Evolutionary conservation across 1,139 yeast genomes (phyloP).

Genomic region (Saccharomycopsis crataegensis): DNA sequence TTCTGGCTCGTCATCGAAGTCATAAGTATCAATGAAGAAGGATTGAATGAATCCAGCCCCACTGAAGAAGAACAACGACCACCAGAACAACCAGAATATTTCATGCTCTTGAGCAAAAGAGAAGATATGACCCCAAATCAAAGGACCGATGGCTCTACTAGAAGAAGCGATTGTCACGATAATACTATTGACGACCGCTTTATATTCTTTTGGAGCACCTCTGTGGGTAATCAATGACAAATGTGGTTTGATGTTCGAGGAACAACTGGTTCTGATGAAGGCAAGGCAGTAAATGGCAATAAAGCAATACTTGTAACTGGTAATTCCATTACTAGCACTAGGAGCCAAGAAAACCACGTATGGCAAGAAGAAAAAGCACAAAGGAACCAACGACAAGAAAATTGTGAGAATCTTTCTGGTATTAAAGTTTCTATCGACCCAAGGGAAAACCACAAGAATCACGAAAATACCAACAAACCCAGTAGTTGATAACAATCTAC

Average conservation of each 20-base stretch:
- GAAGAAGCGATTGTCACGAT: constrained; percentile 43
- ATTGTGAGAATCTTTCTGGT: constrained; percentile 39
- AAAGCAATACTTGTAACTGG: neutral
- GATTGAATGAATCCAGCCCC: constrained; percentile 27
- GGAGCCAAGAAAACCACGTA: constrained; percentile 39
- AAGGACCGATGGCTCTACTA: constrained; percentile 53
- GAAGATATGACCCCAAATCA: constrained; percentile 52
- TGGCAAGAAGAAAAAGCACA: constrained; percentile 39
- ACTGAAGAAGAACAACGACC: constrained; percentile 32
- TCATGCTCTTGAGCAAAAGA: constrained; percentile 37
- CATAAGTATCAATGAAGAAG: constrained; percentile 20
- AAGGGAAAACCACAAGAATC: constrained; percentile 47
- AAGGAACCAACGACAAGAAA: constrained; percentile 37
- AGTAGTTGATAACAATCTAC: constrained; percentile 45
- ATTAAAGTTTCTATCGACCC: constrained; percentile 43
- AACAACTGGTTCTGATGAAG: constrained; percentile 29
- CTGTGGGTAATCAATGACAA: constrained; percentile 39
- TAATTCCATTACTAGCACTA: constrained; percentile 14
- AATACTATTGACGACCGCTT: constrained; percentile 45
- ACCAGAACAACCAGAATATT: constrained; percentile 48
- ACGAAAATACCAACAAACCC: constrained; percentile 50
- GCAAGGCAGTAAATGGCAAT: constrained; percentile 25
- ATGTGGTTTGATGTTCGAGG: constrained; percentile 36
- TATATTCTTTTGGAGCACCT: constrained; percentile 39
- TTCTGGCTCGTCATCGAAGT: neutral